Base-by-base conservation (phyloP, 2,329 filamentous ascomycete species). In the Alternaria arbusti region DNA sequence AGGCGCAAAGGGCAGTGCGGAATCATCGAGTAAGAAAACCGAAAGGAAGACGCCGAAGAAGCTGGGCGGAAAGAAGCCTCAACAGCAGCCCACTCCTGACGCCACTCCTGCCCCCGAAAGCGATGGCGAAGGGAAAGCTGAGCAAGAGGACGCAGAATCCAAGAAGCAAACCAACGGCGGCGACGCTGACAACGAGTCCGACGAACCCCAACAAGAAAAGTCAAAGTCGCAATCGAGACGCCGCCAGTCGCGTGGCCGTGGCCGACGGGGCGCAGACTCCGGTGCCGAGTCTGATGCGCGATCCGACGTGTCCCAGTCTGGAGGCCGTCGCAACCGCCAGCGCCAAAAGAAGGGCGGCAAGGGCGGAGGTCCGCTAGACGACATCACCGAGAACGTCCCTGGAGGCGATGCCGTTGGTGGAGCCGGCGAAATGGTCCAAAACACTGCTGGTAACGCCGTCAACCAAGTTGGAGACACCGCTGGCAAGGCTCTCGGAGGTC, bases 311-410 rank as follows among this genome's bases (percentile, higher is more conserved):
- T 86, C 85, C 61, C 79, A 81, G 28, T 75, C 81, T 44, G 85
- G 85, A 64, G 86, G 86, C 60, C 86, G 87, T 65, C 85, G 86
- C 67, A 86, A 87, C 72, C 82, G 86, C 67, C 85, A 87, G 70
- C 75, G 80, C 67, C 76, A 79, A 64, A 82, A 85, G 78, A 84
- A 85, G 76, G 77, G 80, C 57, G 80, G 82, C 62, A 80, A 80
- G 30, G 79, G 81, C 51, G 80, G 79, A 54, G 83, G 85, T 10
- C 84, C 84, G 1, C 83, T 89, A 3, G 86, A 84, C 59, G 84
- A 84, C 65, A 86, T 88, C 62, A 84, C 85, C 60, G 87, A 89
- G 72, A 78, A 82, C 54, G 72, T 84, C 1, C 83, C 83, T 10
- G 86, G 85, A 55, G 85, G 84, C 45, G 85, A 88, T 59, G 79